Conservation (phyloP, 129 eudicot species). For the Tanacetum coccineum region DNA sequence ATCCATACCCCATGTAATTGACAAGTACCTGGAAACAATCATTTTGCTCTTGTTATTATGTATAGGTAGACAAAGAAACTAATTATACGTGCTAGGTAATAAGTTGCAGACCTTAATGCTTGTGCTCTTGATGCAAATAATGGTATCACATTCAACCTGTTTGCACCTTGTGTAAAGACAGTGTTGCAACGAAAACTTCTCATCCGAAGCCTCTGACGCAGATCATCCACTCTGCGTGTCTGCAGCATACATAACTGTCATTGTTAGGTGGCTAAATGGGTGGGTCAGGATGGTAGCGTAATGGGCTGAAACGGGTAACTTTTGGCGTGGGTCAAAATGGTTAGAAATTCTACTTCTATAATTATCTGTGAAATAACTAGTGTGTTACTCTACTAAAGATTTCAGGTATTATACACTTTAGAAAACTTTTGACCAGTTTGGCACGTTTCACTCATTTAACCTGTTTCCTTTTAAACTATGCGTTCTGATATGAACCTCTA, state of each 20-base stretch:
- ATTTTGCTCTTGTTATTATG: constrained; percentile 12
- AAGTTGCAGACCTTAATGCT: constrained; percentile 51
- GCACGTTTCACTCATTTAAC: too few relatives aligned
- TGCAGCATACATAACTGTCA: background rate
- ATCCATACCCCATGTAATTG: constrained; percentile 68
- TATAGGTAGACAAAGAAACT: background rate
- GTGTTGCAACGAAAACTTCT: constrained; percentile 74
- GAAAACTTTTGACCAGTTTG: too few relatives aligned
- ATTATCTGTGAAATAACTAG: too few relatives aligned
- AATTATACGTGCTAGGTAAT: background rate
- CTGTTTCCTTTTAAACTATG: too few relatives aligned
- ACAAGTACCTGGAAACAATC: constrained; percentile 52
- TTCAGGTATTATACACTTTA: too few relatives aligned
- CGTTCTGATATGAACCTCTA: too few relatives aligned
- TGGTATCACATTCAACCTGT: constrained; percentile 66
- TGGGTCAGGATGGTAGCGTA: too few relatives aligned
- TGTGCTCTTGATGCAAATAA: constrained; percentile 78
- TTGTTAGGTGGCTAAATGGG: too few relatives aligned
- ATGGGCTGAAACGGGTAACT: too few relatives aligned
- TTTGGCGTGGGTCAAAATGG: too few relatives aligned
- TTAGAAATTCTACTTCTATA: too few relatives aligned
- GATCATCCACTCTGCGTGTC: constrained; percentile 57
- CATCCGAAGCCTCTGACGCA: constrained; percentile 68
- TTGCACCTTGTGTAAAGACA: constrained; percentile 56
- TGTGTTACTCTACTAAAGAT: too few relatives aligned